Base-by-base conservation (phyloP, 768 basidiomycete genomes). In the Rhodotorula paludigena region DNA sequence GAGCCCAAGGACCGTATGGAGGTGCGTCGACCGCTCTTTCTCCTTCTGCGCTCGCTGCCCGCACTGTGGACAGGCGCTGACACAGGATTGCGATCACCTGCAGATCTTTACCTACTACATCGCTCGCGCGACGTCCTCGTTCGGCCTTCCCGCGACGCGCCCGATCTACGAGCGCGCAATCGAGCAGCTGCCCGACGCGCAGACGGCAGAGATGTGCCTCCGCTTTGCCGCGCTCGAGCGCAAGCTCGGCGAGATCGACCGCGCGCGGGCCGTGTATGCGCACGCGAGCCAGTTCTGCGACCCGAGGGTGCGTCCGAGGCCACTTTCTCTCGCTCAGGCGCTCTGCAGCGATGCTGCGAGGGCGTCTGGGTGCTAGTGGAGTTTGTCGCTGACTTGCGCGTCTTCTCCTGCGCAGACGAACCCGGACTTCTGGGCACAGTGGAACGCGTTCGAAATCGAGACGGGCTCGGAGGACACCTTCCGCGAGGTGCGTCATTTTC, bases 241-340 rank as follows among this genome's bases (percentile, higher is more conserved):
- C 73, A 99, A 99, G 78, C 85, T 99, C 42, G 96, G 96, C 60
- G 96, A 99, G 81, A 98, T 99, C 78, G 96, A 99, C 80, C 85
- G 96, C 33, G 96, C 96, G 20, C 86, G 96, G 56, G 89, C 92
- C 3, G 89, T 98, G 72, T 98, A 94, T 74, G 94, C 92, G 3
- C 94, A 98, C 76, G 94, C 96, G 0, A 92, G 90, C 28, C 96
- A 99, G 76, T 98, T 99, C 84, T 99, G 94, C 78, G 94, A 98
- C 77, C 94, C 94, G 20, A 85, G 94, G 25, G 85, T 89, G 69
- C 32, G 70, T 64, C 30, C 8, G n/a, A n/a, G n/a, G n/a, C n/a
- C n/a, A n/a, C n/a, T n/a, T n/a, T n/a, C n/a, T n/a, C n/a, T n/a
- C n/a, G n/a, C n/a, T n/a, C n/a, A n/a, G n/a, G n/a, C n/a, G n/a